Evolutionary conservation across 2,329 filamentous ascomycete genomes (phyloP).

Genomic region (Paramyrothecium sp.): DNA sequence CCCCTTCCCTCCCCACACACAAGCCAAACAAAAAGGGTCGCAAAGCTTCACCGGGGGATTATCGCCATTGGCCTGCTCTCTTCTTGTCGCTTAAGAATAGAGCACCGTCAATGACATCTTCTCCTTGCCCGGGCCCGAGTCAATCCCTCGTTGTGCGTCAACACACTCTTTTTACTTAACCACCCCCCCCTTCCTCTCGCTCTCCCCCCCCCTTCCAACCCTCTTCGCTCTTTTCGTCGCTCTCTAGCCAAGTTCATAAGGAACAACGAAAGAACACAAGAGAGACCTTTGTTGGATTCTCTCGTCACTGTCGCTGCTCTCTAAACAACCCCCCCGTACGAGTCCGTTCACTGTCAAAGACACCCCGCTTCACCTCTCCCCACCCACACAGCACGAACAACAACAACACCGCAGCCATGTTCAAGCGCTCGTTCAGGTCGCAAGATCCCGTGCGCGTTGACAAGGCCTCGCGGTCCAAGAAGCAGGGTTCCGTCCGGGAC

Average conservation of each 20-base stretch:
- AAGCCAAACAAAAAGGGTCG: conserved; percentile 51
- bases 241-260: conserved; percentile 37
- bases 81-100: too few species aligned
- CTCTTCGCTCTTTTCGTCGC: conserved; percentile 52
- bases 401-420: conserved; percentile 60
- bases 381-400: conserved; percentile 11
- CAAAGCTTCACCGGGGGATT: conserved; percentile 53
- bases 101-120: conserved; percentile 36
- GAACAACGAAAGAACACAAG: conserved; percentile 17
- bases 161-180: conserved; percentile 26
- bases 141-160: conserved; percentile 37
- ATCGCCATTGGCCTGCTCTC: conserved; percentile 42
- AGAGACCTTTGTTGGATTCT: not conserved
- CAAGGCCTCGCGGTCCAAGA: conserved; percentile 83
- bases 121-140: conserved; percentile 56
- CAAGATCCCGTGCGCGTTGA: conserved; percentile 73
- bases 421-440: conserved; percentile 86
- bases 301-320: not conserved
- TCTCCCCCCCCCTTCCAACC: conserved; percentile 12
- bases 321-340: not conserved
- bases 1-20: conserved; percentile 52
- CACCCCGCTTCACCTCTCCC: conserved; percentile 10
- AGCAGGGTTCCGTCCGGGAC: conserved; percentile 58
- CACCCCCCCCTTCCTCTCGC: not conserved
- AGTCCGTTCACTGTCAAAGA: conserved; percentile 2